Base-by-base conservation (phyloP, 495 filamentous ascomycete species). In the Podospora pseudocomata region DNA sequence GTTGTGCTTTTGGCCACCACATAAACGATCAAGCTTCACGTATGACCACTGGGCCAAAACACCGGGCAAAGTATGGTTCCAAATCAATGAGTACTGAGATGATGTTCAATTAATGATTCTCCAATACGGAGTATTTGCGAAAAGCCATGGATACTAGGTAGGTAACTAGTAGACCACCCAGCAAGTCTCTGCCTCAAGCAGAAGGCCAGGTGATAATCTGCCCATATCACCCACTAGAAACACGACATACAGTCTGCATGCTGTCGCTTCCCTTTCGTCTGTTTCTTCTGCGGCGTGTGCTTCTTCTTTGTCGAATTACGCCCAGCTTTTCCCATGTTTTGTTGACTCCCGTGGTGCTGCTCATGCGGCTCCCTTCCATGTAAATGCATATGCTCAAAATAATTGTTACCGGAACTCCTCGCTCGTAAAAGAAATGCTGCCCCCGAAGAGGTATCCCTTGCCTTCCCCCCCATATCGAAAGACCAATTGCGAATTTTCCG, bases 371-470 rank as follows among this genome's bases (percentile, higher is more conserved):
- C 32, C 61, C 34, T 63, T 63, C 39, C 39, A 49, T 64, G 60
- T 64, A 57, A 62, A 63, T 63, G 53, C 60, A 49, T 58, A 44
- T 30, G 6, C 23, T 62, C 67, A 28, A 63, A 63, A 63, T 63
- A 34, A n/a, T 20, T 18, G 9, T 65, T 57, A 57, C 68, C 68
- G 49, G 59, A 57, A 66, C 68, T 65, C 68, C 68, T 56, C 62
- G 63, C 64, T 66, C 56, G 28, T 44, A 54, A 54, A 59, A 65
- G 54, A 65, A 65, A 63, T 63, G 59, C 49, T 63, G 56, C n/a
- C 54, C 34, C 44, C 18, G 58, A 63, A 6, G 20, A 44, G 20
- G 15, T 19, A 27, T 64, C 16, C 27, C 49, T 15, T 4, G 27
- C 20, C 30, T 57, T 44, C 39, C 63, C 53, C 53, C 63, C 5